Conservation (phyloP, 2,329 filamentous ascomycete species). For the Leptographium wingfieldii region DNA sequence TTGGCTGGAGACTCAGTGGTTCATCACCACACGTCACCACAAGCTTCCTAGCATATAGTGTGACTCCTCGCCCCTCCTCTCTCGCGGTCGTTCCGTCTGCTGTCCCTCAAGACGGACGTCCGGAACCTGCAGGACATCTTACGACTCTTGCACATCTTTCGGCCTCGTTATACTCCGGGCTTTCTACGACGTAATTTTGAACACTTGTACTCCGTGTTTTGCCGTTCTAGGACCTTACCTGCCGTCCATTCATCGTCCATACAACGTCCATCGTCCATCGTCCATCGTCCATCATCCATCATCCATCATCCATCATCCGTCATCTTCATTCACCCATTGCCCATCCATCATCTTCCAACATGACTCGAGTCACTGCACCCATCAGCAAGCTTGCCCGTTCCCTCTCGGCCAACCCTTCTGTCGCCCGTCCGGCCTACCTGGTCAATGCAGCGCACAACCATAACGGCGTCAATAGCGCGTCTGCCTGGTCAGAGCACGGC, state of each 20-base stretch:
- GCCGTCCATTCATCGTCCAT: neutral
- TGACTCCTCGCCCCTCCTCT: neutral
- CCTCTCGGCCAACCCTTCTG: constrained; percentile 28
- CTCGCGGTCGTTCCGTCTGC: neutral
- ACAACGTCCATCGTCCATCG: too few relatives aligned
- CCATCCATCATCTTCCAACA: constrained; percentile 14
- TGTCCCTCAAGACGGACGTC: neutral
- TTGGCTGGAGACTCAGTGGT: neutral
- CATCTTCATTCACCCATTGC: neutral
- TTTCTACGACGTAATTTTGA: neutral
- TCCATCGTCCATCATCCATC: too few relatives aligned
- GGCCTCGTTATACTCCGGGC: neutral
- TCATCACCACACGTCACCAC: neutral
- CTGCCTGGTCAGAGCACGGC: constrained; percentile 30
- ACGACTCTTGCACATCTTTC: neutral
- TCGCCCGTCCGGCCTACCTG: constrained; percentile 19
- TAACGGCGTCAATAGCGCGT: constrained; percentile 23
- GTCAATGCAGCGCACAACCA: constrained; percentile 13
- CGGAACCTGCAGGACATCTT: neutral
- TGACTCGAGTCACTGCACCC: constrained; percentile 39
- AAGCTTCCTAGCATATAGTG: constrained; percentile 3
- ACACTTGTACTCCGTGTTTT: neutral
- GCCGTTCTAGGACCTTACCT: neutral
- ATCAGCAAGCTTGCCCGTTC: constrained; percentile 35
- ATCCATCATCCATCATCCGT: neutral